Evolutionary conservation across 2,329 filamentous ascomycete species (phyloP), one percentile per base, ranked within the genome.

Genomic region (Fusarium graminum): DNA sequence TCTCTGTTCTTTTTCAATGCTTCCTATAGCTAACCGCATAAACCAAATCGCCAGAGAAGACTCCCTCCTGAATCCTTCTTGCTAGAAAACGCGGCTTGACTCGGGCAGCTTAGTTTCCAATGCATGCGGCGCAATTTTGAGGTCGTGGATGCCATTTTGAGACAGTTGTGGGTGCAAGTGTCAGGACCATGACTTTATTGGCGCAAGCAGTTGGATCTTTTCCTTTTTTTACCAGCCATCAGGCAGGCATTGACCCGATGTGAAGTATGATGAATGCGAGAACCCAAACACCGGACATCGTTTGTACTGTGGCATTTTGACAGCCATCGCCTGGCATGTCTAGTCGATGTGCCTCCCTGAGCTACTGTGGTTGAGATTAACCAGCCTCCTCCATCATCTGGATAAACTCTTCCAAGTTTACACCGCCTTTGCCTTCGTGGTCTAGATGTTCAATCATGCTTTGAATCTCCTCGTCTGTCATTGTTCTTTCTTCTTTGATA

Each of bases 371-470:
- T 46, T 13, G 19, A n/a, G 25, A 34, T 71, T 76, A 78, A 52
- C 76, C 74, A 59, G 78, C 78, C 72, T 81, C 78, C 59, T 80
- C 78, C 82, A 86, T 85, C 79, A 89, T 87, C 72, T 87, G 86
- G 51, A 89, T 85, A 74, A 91, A 91, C 76, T 91, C 89, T 58
- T 91, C 88, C 68, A 87, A 82, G 66, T 86, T 88, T 9, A 91
- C 88, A 54, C 86, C 93, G 12, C 94, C 94, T 71, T 97, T 96
- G 2, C 93, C 94, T 75, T 97, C 92, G 67, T 97, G 85, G 81
- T 99, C 95, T 81, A 98, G 96, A 79, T 98, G 94, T 74, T 97
- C 93, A 80, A 99, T 95, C 95, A 99, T 99, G 67, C 93, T 93
- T 71, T 88, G 85, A 63, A 99, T 84, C 78, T 99, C 95, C 73